Evolutionary conservation across 768 basidiomycete species (phyloP).

Genomic region (Lactarius tabidus): DNA sequence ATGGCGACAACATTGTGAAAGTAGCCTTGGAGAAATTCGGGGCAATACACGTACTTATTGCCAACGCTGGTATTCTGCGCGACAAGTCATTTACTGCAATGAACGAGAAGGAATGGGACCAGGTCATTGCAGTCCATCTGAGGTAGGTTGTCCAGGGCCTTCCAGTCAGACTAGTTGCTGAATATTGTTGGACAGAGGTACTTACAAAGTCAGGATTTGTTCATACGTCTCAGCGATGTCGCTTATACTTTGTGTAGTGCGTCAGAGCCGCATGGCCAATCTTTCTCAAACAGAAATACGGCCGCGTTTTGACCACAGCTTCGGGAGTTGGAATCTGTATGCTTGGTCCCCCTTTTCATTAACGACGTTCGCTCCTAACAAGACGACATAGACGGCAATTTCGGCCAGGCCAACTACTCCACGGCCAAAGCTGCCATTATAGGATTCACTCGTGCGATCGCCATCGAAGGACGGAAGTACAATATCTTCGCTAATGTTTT

Average conservation of each 20-base stretch:
- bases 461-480: constrained; percentile 88
- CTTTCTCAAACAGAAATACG: constrained; percentile 95
- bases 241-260: constrained; percentile 46
- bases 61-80: constrained; percentile 91
- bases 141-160: constrained; percentile 34
- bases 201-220: constrained; percentile 62
- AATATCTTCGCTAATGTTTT: constrained; percentile 87
- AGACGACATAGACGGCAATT: constrained; percentile 72
- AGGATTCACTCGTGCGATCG: constrained; percentile 85
- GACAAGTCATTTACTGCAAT: constrained; percentile 91
- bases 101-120: constrained; percentile 92
- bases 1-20: constrained; percentile 87
- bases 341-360: constrained; percentile 32
- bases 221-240: not conserved
- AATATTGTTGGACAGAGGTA: constrained; percentile 46
- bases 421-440: constrained; percentile 92
- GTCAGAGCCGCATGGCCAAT: constrained; percentile 94
- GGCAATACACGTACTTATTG: constrained; percentile 78
- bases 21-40: constrained; percentile 84
- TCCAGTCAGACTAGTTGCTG: constrained; percentile 5
- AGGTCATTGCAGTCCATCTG: constrained; percentile 84
- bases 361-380: not conserved
- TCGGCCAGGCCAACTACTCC: constrained; percentile 93
- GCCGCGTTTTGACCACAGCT: constrained; percentile 91
- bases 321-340: constrained; percentile 90